These are phyloP conservation scores for Pleurotus tuoliensis DNA, from an alignment of 768 basidiomycete genomes.

Conservation along the genomic window DNA sequence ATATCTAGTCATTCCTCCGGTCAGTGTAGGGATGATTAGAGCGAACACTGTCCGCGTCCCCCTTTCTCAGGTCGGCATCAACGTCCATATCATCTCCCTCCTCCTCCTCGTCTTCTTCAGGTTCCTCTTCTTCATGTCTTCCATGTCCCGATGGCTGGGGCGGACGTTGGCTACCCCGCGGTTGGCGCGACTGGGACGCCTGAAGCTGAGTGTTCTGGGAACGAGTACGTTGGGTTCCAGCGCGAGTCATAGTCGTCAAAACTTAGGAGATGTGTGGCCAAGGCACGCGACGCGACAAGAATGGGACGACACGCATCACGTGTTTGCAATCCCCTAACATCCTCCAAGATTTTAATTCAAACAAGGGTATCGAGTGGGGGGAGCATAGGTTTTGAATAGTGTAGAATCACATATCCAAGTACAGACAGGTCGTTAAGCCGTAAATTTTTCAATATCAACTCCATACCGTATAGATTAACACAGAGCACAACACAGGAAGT, in stretches of 20 bases:
- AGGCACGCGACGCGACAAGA: neutral
- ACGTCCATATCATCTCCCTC: constrained; percentile 32
- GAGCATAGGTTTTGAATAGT: too few species aligned
- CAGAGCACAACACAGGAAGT: too few species aligned
- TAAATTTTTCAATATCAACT: too few species aligned
- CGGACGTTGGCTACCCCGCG: neutral
- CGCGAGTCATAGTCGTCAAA: neutral
- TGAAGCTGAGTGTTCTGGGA: neutral
- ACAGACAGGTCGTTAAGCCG: too few species aligned
- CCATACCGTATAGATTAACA: too few species aligned
- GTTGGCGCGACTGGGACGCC: neutral
- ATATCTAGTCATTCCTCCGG: neutral
- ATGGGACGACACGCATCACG: neutral
- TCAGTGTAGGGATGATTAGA: neutral
- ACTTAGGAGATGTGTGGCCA: neutral
- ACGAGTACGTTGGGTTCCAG: constrained; percentile 1
- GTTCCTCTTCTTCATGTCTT: constrained; percentile 19
- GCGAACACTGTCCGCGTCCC: constrained; percentile 15
- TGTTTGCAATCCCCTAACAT: too few species aligned
- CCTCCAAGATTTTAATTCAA: too few species aligned
- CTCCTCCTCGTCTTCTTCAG: constrained; percentile 23
- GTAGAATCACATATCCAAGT: too few species aligned
- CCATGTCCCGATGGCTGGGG: constrained; percentile 15
- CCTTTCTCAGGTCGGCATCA: constrained; percentile 21
- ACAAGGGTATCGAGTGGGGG: too few species aligned